Conservation (phyloP, 306 rosid species). For the Vachellia pachyceras region DNA sequence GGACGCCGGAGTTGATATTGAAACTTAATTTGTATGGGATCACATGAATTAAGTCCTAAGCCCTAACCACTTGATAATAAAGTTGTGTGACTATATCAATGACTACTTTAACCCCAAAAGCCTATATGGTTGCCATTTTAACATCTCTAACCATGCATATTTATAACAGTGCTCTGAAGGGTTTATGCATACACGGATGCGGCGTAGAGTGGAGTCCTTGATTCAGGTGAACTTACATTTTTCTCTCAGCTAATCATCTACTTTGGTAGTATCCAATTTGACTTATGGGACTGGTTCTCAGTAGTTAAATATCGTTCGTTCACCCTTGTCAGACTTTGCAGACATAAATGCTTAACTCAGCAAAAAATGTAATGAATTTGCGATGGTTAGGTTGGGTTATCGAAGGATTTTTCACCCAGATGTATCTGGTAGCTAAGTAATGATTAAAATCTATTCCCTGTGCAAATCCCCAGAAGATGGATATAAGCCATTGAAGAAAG, state of each 20-base stretch:
- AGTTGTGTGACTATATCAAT: background rate
- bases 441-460: background rate
- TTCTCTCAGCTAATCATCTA: conserved; percentile 18
- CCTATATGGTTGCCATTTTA: background rate
- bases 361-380: background rate
- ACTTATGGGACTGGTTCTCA: conserved; percentile 25
- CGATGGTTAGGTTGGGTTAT: conserved; percentile 32
- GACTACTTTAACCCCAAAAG: background rate
- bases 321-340: conserved; percentile 1
- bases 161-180: conserved; percentile 88
- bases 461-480: background rate
- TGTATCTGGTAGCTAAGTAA: conserved; percentile 11
- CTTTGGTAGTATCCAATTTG: conserved; percentile 23
- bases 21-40: background rate
- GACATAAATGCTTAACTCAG: conserved; percentile 12
- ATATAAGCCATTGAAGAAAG: conserved; percentile 18
- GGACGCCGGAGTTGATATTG: background rate
- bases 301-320: background rate
- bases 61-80: background rate
- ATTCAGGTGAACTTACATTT: conserved; percentile 65
- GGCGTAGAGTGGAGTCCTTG: conserved; percentile 94
- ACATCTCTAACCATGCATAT: conserved; percentile 20
- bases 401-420: background rate
- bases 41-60: background rate
- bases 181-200: conserved; percentile 97